Evolutionary conservation across 805 yeast genomes (phyloP).

Genomic region (Blastobotrys parvus): DNA sequence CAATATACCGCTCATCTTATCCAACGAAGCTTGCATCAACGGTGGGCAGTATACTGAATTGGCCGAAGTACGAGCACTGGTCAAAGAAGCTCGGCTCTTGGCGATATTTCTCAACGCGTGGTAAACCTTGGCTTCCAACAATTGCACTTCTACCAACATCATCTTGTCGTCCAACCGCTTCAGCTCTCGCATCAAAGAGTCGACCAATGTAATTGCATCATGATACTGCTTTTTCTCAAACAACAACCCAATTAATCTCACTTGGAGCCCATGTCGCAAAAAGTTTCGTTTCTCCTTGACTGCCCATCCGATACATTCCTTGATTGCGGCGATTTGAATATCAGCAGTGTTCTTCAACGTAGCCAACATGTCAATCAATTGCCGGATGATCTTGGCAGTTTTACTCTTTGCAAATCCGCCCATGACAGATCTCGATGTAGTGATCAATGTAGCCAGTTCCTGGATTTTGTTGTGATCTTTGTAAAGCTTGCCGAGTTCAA

Average conservation of each 20-base stretch:
- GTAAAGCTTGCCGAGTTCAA: conserved; percentile 70
- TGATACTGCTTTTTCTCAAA: conserved; percentile 57
- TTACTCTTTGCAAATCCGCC: conserved; percentile 84
- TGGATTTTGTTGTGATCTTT: conserved; percentile 38
- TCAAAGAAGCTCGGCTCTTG: conserved; percentile 83
- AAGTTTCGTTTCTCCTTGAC: conserved; percentile 73
- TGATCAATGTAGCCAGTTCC: conserved; percentile 53
- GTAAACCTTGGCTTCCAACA: conserved; percentile 81
- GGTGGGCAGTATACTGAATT: conserved; percentile 94
- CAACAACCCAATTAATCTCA: conserved; percentile 70
- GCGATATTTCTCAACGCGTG: conserved; percentile 87
- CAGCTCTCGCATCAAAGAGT: conserved; percentile 68
- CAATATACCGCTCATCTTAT: conserved; percentile 87
- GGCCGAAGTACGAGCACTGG: conserved; percentile 96
- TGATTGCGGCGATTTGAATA: conserved; percentile 62
- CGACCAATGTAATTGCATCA: conserved; percentile 65
- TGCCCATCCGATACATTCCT: conserved; percentile 84
- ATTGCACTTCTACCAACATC: conserved; percentile 89
- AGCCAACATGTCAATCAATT: conserved; percentile 72
- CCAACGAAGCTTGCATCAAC: conserved; percentile 87
- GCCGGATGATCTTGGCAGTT: conserved; percentile 82
- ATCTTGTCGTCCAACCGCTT: conserved; percentile 93
- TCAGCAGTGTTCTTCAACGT: conserved; percentile 53
- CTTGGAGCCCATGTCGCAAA: conserved; percentile 78
- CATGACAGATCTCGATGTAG: conserved; percentile 61